Conservation (phyloP, 1,139 yeast species). For the Suhomyces bolitotheri region DNA sequence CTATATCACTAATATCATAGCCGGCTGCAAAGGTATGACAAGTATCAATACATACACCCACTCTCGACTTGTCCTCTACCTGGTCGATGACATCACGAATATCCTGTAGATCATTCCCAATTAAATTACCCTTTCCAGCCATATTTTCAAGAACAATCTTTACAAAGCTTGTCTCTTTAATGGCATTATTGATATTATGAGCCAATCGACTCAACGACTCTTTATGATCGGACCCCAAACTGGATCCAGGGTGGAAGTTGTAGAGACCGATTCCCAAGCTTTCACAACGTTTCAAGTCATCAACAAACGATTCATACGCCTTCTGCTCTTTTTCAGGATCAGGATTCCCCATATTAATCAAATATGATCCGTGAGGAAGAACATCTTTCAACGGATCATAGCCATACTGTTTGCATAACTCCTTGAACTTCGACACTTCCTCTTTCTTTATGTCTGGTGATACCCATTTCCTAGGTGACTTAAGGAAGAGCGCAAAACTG, state of each 20-base stretch:
- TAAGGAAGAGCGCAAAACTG: conserved; percentile 86
- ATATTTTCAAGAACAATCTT: conserved; percentile 91
- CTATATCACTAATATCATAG: conserved; percentile 70
- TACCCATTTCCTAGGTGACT: conserved; percentile 89
- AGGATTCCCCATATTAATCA: conserved; percentile 90
- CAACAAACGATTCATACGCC: conserved; percentile 77
- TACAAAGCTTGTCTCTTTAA: conserved; percentile 69
- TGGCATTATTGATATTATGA: conserved; percentile 74
- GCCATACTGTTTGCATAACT: conserved; percentile 58
- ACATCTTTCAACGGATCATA: conserved; percentile 77
- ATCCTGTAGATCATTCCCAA: conserved; percentile 82
- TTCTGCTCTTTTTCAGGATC: conserved; percentile 75
- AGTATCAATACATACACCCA: conserved; percentile 94
- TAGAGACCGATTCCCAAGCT: conserved; percentile 78
- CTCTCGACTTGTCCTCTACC: conserved; percentile 74
- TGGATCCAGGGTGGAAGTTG: conserved; percentile 95
- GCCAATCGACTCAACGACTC: conserved; percentile 72
- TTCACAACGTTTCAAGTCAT: conserved; percentile 87
- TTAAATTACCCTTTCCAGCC: conserved; percentile 95
- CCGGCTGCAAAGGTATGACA: conserved; percentile 98
- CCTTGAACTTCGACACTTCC: conserved; percentile 67
- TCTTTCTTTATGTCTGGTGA: conserved; percentile 70
- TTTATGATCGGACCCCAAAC: conserved; percentile 68
- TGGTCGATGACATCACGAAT: conserved; percentile 69
- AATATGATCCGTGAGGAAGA: conserved; percentile 92